Evolutionary conservation across 1,139 yeast genomes (phyloP).

Genomic region (Geotrichum klebahnii): DNA sequence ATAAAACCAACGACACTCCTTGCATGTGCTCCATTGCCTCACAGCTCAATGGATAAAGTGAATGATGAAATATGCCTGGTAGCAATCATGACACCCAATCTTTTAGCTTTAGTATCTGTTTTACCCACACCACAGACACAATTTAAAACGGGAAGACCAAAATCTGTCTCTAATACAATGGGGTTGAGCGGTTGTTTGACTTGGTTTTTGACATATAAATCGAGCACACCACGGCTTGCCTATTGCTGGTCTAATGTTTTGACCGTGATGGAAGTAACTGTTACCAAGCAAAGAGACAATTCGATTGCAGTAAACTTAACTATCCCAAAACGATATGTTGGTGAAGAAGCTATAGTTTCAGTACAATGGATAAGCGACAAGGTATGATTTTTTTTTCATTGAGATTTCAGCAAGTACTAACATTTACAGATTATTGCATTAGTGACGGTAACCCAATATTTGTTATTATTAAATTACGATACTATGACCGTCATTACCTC

Average conservation of each 20-base stretch:
- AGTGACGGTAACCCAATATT: constrained; percentile 48
- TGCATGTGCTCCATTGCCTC: constrained; percentile 48
- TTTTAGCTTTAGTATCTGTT: constrained; percentile 53
- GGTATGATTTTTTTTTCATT: constrained; percentile 24
- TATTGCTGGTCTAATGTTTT: constrained; percentile 62
- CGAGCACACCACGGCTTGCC: constrained; percentile 51
- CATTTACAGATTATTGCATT: background rate
- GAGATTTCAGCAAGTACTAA: background rate
- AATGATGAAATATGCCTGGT: constrained; percentile 47
- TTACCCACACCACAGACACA: constrained; percentile 53
- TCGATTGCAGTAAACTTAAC: constrained; percentile 39
- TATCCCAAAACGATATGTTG: constrained; percentile 46
- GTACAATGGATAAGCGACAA: constrained; percentile 59
- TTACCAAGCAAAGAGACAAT: constrained; percentile 1
- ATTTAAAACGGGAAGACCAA: constrained; percentile 49
- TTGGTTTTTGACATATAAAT: constrained; percentile 53
- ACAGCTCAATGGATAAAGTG: constrained; percentile 48
- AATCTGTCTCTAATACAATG: constrained; percentile 36
- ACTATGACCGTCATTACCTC: constrained; percentile 41
- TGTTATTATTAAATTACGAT: constrained; percentile 43
- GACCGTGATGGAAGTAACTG: constrained; percentile 49
- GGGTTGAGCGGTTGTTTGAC: constrained; percentile 49
- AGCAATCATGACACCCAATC: constrained; percentile 55
- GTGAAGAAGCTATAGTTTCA: constrained; percentile 48
- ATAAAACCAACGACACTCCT: constrained; percentile 38